These are phyloP conservation scores for Clonostachys solani DNA, from an alignment of 2,329 filamentous ascomycete species.

Conservation along the genomic window DNA sequence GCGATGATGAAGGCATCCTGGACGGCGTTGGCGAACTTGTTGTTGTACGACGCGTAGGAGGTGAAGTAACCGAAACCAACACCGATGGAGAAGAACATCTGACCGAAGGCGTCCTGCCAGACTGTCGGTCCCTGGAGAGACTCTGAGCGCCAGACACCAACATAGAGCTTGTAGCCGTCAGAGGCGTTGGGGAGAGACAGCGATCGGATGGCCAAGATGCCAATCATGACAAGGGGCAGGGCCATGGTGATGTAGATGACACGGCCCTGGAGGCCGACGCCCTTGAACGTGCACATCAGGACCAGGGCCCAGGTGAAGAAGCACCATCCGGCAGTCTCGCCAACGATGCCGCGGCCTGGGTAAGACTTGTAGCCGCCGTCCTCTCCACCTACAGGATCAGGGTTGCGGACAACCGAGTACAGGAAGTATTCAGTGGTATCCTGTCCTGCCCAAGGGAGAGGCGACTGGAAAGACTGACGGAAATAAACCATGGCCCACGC, in stretches of 20 bases:
- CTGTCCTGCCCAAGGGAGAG: slow-evolving; percentile 42
- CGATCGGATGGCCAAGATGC: slow-evolving; percentile 44
- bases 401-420: neutral
- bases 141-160: slow-evolving; percentile 30
- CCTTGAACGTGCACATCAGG: slow-evolving; percentile 52
- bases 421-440: slow-evolving; percentile 1
- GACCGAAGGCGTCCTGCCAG: slow-evolving; percentile 49
- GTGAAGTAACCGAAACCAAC: slow-evolving; percentile 53
- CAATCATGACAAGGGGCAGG: slow-evolving; percentile 45
- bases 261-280: slow-evolving; percentile 47
- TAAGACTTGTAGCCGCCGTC: slow-evolving; percentile 19
- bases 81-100: slow-evolving; percentile 32
- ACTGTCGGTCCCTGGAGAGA: slow-evolving; percentile 28
- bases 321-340: slow-evolving; percentile 49
- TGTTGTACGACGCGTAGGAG: slow-evolving; percentile 50
- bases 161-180: slow-evolving; percentile 38
- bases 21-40: slow-evolving; percentile 45
- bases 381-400: neutral
- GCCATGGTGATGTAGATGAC: slow-evolving; percentile 55
- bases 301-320: slow-evolving; percentile 52
- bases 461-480: slow-evolving; percentile 43
- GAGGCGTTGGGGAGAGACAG: slow-evolving; percentile 45
- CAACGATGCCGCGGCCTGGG: slow-evolving; percentile 34
- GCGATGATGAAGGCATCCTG: slow-evolving; percentile 50
- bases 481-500: slow-evolving; percentile 55